Conservation (phyloP, 305 asterid genomes). For the Solanum hybrid region DNA sequence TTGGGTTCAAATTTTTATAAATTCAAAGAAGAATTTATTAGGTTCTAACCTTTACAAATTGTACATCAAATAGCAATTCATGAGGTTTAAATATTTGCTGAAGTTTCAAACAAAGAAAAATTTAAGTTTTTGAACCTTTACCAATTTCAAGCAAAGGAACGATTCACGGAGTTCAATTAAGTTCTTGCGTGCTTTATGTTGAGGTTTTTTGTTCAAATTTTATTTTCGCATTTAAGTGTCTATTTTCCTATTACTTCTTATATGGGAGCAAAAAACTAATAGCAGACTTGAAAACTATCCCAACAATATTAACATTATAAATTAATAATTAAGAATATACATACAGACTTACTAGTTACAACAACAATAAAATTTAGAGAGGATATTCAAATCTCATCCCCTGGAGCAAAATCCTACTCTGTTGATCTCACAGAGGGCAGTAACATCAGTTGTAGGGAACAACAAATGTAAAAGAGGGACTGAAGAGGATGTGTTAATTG, state of each 20-base stretch:
- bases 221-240: background rate
- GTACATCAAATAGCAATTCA: background rate
- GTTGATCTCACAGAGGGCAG: constrained; percentile 47
- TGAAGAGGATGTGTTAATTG: constrained; percentile 19
- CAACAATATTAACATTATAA: background rate
- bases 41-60: background rate
- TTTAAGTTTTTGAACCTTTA: background rate
- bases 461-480: constrained; percentile 62
- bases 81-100: background rate
- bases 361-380: background rate
- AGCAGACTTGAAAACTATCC: background rate
- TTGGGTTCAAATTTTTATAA: background rate
- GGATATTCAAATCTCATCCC: background rate
- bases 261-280: background rate
- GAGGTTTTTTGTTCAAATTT: background rate
- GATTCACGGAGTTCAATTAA: background rate
- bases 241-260: background rate
- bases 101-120: background rate
- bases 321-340: background rate
- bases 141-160: background rate
- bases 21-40: background rate
- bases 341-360: background rate
- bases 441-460: constrained; percentile 62
- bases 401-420: constrained; percentile 16
- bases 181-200: background rate